phyloP scores from a whole-genome alignment of 768 basidiomycete genomes.

The Boletus pseudo-olivaceus region DNA sequence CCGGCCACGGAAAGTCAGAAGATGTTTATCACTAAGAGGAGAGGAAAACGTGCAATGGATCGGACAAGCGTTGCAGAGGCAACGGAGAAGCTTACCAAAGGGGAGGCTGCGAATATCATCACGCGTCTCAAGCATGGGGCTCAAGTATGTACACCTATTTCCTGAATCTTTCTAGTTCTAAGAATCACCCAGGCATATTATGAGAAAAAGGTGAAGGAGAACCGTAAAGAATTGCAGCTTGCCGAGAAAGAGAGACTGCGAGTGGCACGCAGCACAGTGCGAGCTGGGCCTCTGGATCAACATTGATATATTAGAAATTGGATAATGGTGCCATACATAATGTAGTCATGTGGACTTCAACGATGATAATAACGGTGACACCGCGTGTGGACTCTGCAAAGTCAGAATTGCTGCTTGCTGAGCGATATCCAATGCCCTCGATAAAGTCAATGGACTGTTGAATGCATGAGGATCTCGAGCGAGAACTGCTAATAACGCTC shows the following conservation, averaged over 20 bases:
- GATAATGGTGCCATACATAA: not conserved
- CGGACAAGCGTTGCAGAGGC: constrained; percentile 18
- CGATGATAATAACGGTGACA: constrained; percentile 58
- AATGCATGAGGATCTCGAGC: constrained; percentile 42
- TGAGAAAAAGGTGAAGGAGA: constrained; percentile 47
- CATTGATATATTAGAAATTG: constrained; percentile 6
- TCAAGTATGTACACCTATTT: constrained; percentile 39
- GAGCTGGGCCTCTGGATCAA: constrained; percentile 52
- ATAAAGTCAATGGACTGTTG: constrained; percentile 42
- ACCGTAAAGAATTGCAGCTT: constrained; percentile 33
- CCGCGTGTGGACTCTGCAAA: constrained; percentile 54
- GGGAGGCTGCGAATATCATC: constrained; percentile 76
- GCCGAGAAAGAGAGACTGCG: constrained; percentile 49
- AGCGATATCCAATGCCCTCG: constrained; percentile 46
- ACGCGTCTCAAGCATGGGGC: constrained; percentile 76
- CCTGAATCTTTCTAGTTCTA: not conserved
- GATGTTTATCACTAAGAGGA: constrained; percentile 50
- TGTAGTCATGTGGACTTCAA: constrained; percentile 6
- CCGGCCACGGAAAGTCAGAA: constrained; percentile 64
- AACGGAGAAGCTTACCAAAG: constrained; percentile 59
- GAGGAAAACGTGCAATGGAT: constrained; percentile 32
- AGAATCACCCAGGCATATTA: constrained; percentile 45
- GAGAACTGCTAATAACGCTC: constrained; percentile 73
- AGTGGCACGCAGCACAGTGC: constrained; percentile 50
- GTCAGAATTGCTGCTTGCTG: constrained; percentile 66